A percentile compares a stretch with the other conserved stretches of the same genome.
Conservation (phyloP, 768 basidiomycete species). For the Kondoa malvinella region DNA sequence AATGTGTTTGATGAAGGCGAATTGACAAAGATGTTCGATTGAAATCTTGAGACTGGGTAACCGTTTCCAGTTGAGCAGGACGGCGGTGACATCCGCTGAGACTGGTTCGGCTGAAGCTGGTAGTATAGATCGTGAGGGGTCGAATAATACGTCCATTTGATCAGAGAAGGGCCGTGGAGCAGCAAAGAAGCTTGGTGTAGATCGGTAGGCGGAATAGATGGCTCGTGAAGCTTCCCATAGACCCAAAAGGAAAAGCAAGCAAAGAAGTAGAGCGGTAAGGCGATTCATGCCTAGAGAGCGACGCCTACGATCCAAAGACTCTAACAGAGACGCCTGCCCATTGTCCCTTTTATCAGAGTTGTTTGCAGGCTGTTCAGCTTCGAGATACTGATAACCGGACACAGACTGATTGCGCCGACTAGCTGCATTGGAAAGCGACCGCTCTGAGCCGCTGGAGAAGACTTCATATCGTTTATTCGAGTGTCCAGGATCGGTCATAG, state of each 20-base stretch:
- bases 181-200: background rate
- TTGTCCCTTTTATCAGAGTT: too few species aligned
- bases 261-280: background rate
- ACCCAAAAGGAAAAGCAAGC: background rate
- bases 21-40: slow-evolving; percentile 29
- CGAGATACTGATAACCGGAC: too few species aligned
- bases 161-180: background rate
- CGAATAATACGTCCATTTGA: background rate
- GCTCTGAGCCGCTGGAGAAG: background rate
- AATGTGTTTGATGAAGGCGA: slow-evolving; percentile 15
- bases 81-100: slow-evolving; percentile 18
- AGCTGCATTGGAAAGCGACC: too few species aligned
- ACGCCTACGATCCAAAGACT: background rate
- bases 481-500: background rate
- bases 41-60: slow-evolving; percentile 47
- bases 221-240: background rate
- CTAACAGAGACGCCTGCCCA: background rate
- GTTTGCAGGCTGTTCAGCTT: too few species aligned
- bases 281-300: background rate
- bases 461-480: background rate
- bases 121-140: background rate
- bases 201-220: too few species aligned
- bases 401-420: too few species aligned
- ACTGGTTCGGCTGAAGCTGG: background rate
- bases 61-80: slow-evolving; percentile 51